These are phyloP conservation scores for Geotrichum citri-aurantii DNA, from an alignment of 1,139 yeast species.

Conservation along the genomic window DNA sequence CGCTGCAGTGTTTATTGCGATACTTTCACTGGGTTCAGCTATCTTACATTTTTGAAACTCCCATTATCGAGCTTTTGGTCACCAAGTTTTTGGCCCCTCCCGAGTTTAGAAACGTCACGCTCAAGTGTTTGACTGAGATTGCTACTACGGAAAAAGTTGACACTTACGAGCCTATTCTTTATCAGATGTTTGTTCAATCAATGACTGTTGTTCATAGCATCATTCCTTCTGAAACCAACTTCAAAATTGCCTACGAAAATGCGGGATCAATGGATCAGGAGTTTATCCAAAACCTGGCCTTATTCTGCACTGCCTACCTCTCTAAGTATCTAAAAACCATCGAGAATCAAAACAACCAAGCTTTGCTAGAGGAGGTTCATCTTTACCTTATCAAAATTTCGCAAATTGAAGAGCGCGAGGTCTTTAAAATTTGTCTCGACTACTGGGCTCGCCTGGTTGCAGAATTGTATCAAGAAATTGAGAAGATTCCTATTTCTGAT, in stretches of 20 bases:
- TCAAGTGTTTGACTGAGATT: slow-evolving; percentile 90
- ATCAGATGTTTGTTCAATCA: slow-evolving; percentile 60
- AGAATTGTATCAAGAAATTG: slow-evolving; percentile 79
- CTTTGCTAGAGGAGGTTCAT: slow-evolving; percentile 65
- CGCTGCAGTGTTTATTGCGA: slow-evolving; percentile 74
- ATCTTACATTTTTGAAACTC: slow-evolving; percentile 83
- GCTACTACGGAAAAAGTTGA: slow-evolving; percentile 58
- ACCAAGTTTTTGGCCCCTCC: slow-evolving; percentile 71
- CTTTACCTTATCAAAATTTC: slow-evolving; percentile 79
- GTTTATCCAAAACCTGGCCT: slow-evolving; percentile 89
- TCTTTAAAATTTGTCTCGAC: slow-evolving; percentile 90
- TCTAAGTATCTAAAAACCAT: slow-evolving; percentile 68
- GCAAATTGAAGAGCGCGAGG: slow-evolving; percentile 88
- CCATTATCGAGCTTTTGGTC: slow-evolving; percentile 64
- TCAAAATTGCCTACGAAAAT: slow-evolving; percentile 62
- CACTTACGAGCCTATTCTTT: slow-evolving; percentile 57
- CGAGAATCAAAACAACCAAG: slow-evolving; percentile 59
- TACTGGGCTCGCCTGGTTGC: slow-evolving; percentile 86
- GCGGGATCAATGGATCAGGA: slow-evolving; percentile 87
- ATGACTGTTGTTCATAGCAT: slow-evolving; percentile 66
- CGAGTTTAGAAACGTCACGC: slow-evolving; percentile 75
- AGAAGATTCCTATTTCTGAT: slow-evolving; percentile 65
- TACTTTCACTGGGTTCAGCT: slow-evolving; percentile 94
- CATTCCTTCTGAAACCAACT: slow-evolving; percentile 69
- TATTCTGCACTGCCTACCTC: slow-evolving; percentile 82